Evolutionary conservation across 2,329 filamentous ascomycete species (phyloP).

Genomic region (Diaporthe velutina): DNA sequence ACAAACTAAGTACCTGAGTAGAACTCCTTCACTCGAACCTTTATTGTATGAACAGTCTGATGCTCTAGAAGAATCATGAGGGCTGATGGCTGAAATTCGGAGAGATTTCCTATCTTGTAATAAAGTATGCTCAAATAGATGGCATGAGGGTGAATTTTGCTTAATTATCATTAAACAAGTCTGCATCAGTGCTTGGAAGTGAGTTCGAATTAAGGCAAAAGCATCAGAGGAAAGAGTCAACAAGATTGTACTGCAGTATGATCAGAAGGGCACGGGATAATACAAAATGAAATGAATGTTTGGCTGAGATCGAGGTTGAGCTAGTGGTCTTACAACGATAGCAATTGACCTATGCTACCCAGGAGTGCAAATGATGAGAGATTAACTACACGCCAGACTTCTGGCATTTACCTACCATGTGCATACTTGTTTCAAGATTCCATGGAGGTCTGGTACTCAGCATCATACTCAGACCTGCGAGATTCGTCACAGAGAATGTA

Average conservation of each 20-base stretch:
- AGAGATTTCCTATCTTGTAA: background rate
- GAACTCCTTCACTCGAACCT: no score
- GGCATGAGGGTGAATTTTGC: background rate
- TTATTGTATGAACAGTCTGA: no score
- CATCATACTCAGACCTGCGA: background rate
- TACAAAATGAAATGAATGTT: background rate
- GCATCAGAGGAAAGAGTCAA: background rate
- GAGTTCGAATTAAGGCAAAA: background rate
- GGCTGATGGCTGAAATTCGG: background rate
- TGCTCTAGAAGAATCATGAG: background rate
- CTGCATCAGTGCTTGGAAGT: background rate
- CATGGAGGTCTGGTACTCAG: background rate
- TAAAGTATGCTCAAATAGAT: background rate
- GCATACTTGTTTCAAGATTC: background rate
- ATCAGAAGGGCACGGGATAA: background rate
- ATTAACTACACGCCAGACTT: background rate
- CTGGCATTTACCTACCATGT: background rate
- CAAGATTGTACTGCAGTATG: background rate
- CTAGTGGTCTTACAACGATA: background rate
- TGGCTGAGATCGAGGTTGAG: background rate
- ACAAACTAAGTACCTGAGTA: no score
- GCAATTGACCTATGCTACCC: background rate
- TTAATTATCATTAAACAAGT: background rate
- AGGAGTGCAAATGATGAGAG: background rate
- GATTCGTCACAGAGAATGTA: background rate